Conservation (phyloP, 2,329 filamentous ascomycete genomes). For the Hymenoscyphus occultus region DNA sequence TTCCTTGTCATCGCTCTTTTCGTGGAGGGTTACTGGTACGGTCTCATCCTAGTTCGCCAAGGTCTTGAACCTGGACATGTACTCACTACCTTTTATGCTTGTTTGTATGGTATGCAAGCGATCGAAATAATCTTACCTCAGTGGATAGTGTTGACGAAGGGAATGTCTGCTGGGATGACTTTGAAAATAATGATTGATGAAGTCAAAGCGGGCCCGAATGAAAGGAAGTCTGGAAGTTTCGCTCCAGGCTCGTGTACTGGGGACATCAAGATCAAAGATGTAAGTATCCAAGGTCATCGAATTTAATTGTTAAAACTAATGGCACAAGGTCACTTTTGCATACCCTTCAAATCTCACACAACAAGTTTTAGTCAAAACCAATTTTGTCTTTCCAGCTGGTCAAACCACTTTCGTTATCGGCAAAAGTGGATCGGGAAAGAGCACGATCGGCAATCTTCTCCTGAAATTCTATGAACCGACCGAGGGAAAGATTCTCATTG, state of each 20-base stretch:
- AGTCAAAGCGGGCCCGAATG: slow-evolving; percentile 28
- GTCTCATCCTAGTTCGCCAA: slow-evolving; percentile 63
- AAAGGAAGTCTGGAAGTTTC: slow-evolving; percentile 33
- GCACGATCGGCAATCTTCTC: slow-evolving; percentile 78
- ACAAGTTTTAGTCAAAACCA: slow-evolving; percentile 57
- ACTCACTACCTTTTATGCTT: slow-evolving; percentile 82
- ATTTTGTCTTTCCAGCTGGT: slow-evolving; percentile 68
- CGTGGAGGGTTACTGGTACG: slow-evolving; percentile 88
- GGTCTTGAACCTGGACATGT: slow-evolving; percentile 61
- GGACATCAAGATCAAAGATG: slow-evolving; percentile 66
- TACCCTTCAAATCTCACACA: slow-evolving; percentile 70
- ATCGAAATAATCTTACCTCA: slow-evolving; percentile 74
- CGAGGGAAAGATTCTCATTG: slow-evolving; percentile 65
- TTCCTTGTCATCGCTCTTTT: slow-evolving; percentile 78
- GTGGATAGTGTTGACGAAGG: slow-evolving; percentile 74
- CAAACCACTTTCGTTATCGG: slow-evolving; percentile 80
- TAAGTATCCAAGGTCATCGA: slow-evolving; percentile 40
- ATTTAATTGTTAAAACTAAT: slow-evolving; percentile 9
- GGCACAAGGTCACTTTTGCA: slow-evolving; percentile 68
- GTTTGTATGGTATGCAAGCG: slow-evolving; percentile 71
- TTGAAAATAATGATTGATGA: slow-evolving; percentile 49
- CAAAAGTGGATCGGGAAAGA: slow-evolving; percentile 87
- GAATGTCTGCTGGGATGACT: slow-evolving; percentile 67
- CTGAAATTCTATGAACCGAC: slow-evolving; percentile 71
- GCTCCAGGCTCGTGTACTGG: slow-evolving; percentile 53